Evolutionary conservation across 2,329 filamentous ascomycete species (phyloP).

Genomic region (Teratosphaeria nubilosa): DNA sequence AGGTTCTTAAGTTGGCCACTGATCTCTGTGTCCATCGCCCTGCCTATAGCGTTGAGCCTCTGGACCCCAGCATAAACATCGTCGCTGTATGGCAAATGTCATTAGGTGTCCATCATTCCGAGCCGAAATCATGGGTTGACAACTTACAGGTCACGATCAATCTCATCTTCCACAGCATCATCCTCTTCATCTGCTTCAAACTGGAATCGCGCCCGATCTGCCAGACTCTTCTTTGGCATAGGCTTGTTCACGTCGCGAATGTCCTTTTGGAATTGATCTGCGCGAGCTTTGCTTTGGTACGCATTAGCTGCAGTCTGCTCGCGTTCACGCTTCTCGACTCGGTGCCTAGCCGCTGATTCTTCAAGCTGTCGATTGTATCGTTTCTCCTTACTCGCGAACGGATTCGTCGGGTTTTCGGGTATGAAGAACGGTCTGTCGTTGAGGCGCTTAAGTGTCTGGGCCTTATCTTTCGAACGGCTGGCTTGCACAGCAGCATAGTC

Average conservation of each 20-base stretch:
- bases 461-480: conserved; percentile 65
- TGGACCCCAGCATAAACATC: not conserved
- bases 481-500: conserved; percentile 66
- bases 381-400: conserved; percentile 54
- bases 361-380: conserved; percentile 27
- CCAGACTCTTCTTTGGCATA: conserved; percentile 32
- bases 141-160: conserved; percentile 29
- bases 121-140: not conserved
- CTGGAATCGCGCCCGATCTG: conserved; percentile 62
- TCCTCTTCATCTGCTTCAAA: conserved; percentile 67
- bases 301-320: conserved; percentile 48
- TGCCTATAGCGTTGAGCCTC: conserved; percentile 42
- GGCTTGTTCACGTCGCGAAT: conserved; percentile 40
- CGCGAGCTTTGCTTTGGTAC: conserved; percentile 44
- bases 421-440: conserved; percentile 74
- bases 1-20: conserved; percentile 69
- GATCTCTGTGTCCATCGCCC: conserved; percentile 65
- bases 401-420: conserved; percentile 21
- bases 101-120: not conserved
- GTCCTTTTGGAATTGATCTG: conserved; percentile 44
- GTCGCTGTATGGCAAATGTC: not conserved
- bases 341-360: conserved; percentile 38
- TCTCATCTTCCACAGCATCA: conserved; percentile 48
- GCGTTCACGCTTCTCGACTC: conserved; percentile 52
- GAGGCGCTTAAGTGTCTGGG: conserved; percentile 70